Base-by-base conservation (phyloP, 1,284 basidiomycete species). In the Leccinum holopus region DNA sequence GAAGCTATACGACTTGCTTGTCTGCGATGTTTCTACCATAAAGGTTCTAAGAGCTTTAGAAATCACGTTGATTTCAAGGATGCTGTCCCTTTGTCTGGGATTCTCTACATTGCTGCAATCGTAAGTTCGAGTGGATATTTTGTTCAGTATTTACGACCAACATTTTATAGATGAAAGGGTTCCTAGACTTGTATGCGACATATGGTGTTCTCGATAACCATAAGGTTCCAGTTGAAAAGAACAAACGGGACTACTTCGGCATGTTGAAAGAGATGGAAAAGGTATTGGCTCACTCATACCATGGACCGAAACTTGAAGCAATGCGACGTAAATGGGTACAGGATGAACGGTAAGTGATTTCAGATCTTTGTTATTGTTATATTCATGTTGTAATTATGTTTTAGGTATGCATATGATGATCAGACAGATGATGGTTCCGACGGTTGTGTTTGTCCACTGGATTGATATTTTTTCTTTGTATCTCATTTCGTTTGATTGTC, bases 401-500 rank as follows among this genome's bases (percentile, higher is more conserved):
- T 47, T 47, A 47, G 44, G 44, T 47, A 47, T 47, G 18, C 44
- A 47, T 47, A 47, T 7, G 10, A 47, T 47, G 44, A 47, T 47
- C 44, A 47, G 44, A 47, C 44, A 47, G 9, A 47, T 47, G 44
- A 18, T 10, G 44, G 44, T 47, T 47, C n/a, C 2, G n/a, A 47
- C 2, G 2, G 44, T 47, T 47, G 44, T 18, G 18, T 47, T 47
- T 47, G 44, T 47, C 44, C 44, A 47, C 3, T 47, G 18, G n/a
- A 47, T 47, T 47, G 8, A 47, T 18, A 11, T 18, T 47, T 47
- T 47, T 47, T 30, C n/a, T 21, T 47, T 47, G 37, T 39, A 39
- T 39, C 14, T 16, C 37, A 39, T 39, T 39, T 84, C 33, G 55
- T 7, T 44, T 44, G 41, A 44, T 44, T 44, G 8, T 18, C 10